These are phyloP conservation scores for Capsicum chinense DNA, from an alignment of 257 asterid genomes.

Conservation along the genomic window DNA sequence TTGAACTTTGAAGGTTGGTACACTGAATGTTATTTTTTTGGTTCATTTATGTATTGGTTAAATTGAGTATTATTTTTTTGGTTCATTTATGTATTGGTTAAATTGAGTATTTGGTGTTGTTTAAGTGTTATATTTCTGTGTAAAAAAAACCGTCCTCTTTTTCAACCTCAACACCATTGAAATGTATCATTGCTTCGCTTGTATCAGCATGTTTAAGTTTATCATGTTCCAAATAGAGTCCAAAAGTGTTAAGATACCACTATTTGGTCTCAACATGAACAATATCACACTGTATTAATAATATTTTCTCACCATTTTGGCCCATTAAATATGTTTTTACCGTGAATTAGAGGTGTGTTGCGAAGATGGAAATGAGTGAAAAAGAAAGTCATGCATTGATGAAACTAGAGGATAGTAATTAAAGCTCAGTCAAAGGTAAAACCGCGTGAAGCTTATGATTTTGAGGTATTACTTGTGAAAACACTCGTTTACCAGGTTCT, in stretches of 20 bases:
- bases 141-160: no score
- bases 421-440: not conserved
- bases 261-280: not conserved
- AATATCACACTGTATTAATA: not conserved
- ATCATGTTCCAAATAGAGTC: constrained; percentile 25
- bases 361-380: constrained; percentile 30
- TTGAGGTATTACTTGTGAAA: constrained; percentile 26
- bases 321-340: not conserved
- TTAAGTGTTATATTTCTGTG: no score
- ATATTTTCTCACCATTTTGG: not conserved
- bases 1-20: no score
- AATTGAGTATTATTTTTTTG: no score
- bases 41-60: no score
- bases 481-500: constrained; percentile 28
- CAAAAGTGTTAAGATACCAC: not conserved
- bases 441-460: constrained; percentile 29
- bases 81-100: no score
- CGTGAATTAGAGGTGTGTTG: not conserved
- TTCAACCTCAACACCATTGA: not conserved
- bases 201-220: constrained; percentile 22
- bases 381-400: constrained; percentile 7
- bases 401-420: not conserved
- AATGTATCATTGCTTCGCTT: not conserved
- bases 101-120: no score
- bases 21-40: no score